Conservation (phyloP, 2,329 filamentous ascomycete species). For the Drechslerella stenobrocha region DNA sequence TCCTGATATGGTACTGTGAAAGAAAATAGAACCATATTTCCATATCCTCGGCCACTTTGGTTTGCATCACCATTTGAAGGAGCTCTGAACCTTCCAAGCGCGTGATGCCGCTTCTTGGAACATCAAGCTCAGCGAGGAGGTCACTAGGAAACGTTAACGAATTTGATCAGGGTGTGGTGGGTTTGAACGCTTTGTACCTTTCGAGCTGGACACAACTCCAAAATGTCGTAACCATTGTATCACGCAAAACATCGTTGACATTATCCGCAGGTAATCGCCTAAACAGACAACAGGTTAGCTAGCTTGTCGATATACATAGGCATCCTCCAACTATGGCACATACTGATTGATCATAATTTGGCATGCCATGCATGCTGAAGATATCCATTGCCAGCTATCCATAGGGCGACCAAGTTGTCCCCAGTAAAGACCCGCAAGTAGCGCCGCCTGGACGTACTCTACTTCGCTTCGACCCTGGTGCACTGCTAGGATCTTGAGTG, state of each 20-base stretch:
- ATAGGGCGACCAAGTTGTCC: slow-evolving; percentile 84
- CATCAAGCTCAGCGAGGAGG: slow-evolving; percentile 80
- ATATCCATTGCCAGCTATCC: slow-evolving; percentile 77
- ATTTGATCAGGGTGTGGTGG: slow-evolving; percentile 1
- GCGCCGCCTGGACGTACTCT: slow-evolving; percentile 78
- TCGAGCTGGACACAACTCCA: slow-evolving; percentile 95
- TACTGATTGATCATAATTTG: slow-evolving; percentile 67
- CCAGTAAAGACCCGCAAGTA: slow-evolving; percentile 84
- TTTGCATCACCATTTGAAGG: slow-evolving; percentile 55
- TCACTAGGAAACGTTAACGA: slow-evolving; percentile 63
- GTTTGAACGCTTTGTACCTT: slow-evolving; percentile 64
- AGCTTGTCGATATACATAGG: neutral
- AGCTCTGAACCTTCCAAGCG: slow-evolving; percentile 60
- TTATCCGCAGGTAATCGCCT: slow-evolving; percentile 54
- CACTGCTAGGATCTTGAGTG: slow-evolving; percentile 81
- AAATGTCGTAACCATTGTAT: slow-evolving; percentile 74
- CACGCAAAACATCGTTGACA: slow-evolving; percentile 61
- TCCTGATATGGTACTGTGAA: slow-evolving; percentile 67
- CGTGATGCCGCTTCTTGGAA: slow-evolving; percentile 66
- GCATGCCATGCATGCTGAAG: slow-evolving; percentile 64
- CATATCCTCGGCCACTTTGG: slow-evolving; percentile 54
- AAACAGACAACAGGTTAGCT: slow-evolving; percentile 9
- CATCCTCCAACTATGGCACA: slow-evolving; percentile 32
- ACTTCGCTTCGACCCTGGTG: slow-evolving; percentile 77
- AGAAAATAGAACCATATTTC: slow-evolving; percentile 60